Base-by-base conservation (phyloP, 163 green algal genomes). In the Scenedesmus sp. region DNA sequence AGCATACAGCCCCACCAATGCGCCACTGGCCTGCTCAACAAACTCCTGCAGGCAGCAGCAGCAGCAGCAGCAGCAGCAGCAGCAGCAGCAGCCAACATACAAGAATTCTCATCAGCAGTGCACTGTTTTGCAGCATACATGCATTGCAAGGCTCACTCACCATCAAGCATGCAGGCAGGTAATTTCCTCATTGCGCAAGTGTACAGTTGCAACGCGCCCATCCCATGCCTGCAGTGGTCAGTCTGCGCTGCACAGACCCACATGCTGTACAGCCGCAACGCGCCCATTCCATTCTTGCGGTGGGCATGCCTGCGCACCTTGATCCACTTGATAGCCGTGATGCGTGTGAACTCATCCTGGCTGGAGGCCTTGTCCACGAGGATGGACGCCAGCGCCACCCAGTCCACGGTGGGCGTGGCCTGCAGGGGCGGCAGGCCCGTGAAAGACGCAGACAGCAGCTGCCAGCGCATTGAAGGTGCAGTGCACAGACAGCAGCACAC, bases 321-420 rank as follows among this genome's bases (percentile, higher is more conserved):
- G 88, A 98, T 94, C 96, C 96, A 98, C 61, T 94, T 96, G 83
- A 98, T 92, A 33, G 95, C 94, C 0, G 96, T 98, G 37, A 97
- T 94, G 46, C 95, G 95, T 20, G 95, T 98, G 87, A 97, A 95
- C 88, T 98, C 96, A 82, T 98, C 96, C 0, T 85, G 68, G 51
- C 86, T 93, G 73, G 80, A 90, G 40, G 84, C 89, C 72, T 94
- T 94, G 5, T 95, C 91, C 30, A 96, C 94, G 78, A 97, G 93
- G 20, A 95, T 95, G 0, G 92, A 85, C 5, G 94, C 94, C 87
- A 98, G 89, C 16, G 84, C 83, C 0, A 87, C 90, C 51, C 95
- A 96, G 87, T 97, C 95, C 2, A 96, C 91, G 20, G 76, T 89
- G 18, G 88, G 87, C 0, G 86, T 93, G 53, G 92, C 88, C 72